Evolutionary conservation across 495 filamentous ascomycete genomes (phyloP).

Genomic region (Penicillium crystallinum): DNA sequence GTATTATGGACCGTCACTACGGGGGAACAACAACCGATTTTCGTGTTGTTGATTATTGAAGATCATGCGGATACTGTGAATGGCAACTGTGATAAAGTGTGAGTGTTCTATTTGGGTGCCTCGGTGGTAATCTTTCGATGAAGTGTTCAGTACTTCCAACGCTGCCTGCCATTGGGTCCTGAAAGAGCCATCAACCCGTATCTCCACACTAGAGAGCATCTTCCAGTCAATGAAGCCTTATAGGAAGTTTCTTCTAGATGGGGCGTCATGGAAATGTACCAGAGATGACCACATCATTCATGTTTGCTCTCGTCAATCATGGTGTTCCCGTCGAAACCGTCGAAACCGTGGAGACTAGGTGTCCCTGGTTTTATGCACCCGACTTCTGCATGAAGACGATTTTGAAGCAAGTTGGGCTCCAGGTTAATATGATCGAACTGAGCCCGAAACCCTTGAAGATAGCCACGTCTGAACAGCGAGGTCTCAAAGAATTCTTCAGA

Average conservation of each 20-base stretch:
- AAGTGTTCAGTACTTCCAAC: constrained; percentile 53
- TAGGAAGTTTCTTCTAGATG: constrained; percentile 60
- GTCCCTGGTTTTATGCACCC: constrained; percentile 74
- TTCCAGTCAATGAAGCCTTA: constrained; percentile 48
- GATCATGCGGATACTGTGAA: not conserved
- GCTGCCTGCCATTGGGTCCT: constrained; percentile 79
- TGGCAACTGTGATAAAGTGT: constrained; percentile 50
- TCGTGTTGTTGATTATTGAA: not conserved
- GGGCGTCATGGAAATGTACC: constrained; percentile 65
- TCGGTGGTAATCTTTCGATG: not conserved
- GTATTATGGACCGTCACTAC: too few relatives aligned
- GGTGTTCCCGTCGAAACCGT: constrained; percentile 47
- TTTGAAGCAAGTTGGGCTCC: constrained; percentile 53
- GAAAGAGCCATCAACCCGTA: constrained; percentile 29
- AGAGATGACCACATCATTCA: constrained; percentile 56
- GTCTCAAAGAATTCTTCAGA: constrained; percentile 63
- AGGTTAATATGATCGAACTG: constrained; percentile 53
- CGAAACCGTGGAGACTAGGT: constrained; percentile 36
- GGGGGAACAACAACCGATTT: not conserved
- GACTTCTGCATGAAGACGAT: constrained; percentile 47
- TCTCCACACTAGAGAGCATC: constrained; percentile 38
- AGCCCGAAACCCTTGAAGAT: constrained; percentile 57
- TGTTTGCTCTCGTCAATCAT: constrained; percentile 45
- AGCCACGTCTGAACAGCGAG: constrained; percentile 37
- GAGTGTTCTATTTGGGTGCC: constrained; percentile 4